A percentile compares a stretch with the other conserved stretches of the same genome.
These are phyloP conservation scores for Fusarium udum DNA, from an alignment of 2,329 filamentous ascomycete species.

Conservation along the genomic window DNA sequence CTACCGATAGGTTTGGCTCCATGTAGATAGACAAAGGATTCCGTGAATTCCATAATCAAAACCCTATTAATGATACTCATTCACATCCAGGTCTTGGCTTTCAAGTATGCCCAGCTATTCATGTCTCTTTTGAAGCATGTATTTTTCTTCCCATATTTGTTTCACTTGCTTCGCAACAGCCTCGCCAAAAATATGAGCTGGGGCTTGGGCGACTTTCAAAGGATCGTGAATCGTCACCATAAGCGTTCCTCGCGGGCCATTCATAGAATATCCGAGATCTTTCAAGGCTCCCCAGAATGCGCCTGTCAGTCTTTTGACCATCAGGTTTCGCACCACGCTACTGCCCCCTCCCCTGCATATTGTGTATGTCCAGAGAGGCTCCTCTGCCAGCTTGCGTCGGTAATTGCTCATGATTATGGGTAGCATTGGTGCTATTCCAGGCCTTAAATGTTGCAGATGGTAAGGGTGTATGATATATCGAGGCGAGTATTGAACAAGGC, in stretches of 20 bases:
- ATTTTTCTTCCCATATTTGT: conserved; percentile 22
- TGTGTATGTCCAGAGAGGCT: conserved; percentile 48
- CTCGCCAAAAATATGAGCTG: conserved; percentile 38
- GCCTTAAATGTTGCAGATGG: conserved; percentile 47
- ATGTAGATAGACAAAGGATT: neutral
- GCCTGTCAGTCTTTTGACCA: conserved; percentile 39
- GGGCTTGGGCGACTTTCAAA: conserved; percentile 28
- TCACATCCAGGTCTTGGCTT: neutral
- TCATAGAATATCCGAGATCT: conserved; percentile 39
- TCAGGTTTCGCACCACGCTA: conserved; percentile 42
- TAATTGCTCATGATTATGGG: conserved; percentile 42
- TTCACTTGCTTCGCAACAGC: conserved; percentile 34
- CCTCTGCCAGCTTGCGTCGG: conserved; percentile 36
- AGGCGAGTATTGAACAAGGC: conserved; percentile 41
- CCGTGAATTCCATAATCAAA: neutral
- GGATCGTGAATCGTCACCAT: conserved; percentile 24
- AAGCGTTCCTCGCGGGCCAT: conserved; percentile 32
- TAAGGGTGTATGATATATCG: conserved; percentile 47
- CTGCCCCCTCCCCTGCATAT: conserved; percentile 16
- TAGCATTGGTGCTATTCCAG: conserved; percentile 47
- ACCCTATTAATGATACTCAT: neutral
- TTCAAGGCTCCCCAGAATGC: conserved; percentile 44
- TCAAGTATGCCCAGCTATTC: neutral
- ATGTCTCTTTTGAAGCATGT: neutral
- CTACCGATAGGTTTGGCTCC: neutral